These are phyloP conservation scores for Maudiozyma saulgeensis DNA, from an alignment of 805 yeast species.

Conservation along the genomic window DNA sequence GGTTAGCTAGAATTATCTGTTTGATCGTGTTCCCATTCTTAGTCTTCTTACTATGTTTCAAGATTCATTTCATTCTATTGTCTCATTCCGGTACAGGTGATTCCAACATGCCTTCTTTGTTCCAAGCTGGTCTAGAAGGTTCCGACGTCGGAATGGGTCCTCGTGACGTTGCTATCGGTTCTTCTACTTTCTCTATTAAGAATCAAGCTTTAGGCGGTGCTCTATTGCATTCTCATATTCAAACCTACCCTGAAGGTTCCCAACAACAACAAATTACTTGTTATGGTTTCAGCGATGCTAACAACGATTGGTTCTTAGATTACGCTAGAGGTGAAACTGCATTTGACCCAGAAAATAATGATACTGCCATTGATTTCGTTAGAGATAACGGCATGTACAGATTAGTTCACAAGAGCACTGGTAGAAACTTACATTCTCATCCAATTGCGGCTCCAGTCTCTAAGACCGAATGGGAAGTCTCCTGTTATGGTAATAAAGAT, in stretches of 20 bases:
- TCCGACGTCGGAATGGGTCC: slow-evolving; percentile 61
- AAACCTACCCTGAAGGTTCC: slow-evolving; percentile 85
- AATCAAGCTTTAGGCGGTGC: slow-evolving; percentile 72
- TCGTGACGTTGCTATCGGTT: slow-evolving; percentile 62
- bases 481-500: slow-evolving; percentile 69
- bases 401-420: slow-evolving; percentile 59
- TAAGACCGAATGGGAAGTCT: slow-evolving; percentile 63
- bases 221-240: slow-evolving; percentile 80
- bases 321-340: slow-evolving; percentile 38
- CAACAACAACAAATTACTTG: slow-evolving; percentile 91
- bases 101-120: slow-evolving; percentile 68
- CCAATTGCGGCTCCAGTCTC: slow-evolving; percentile 68
- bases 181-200: slow-evolving; percentile 37
- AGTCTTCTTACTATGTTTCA: slow-evolving; percentile 59
- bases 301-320: slow-evolving; percentile 73
- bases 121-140: slow-evolving; percentile 68
- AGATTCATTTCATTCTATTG: slow-evolving; percentile 66
- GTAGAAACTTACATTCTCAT: slow-evolving; percentile 81
- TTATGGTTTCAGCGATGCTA: slow-evolving; percentile 79
- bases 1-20: slow-evolving; percentile 55
- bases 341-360: slow-evolving; percentile 17
- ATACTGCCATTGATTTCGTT: slow-evolving; percentile 30
- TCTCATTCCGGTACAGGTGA: slow-evolving; percentile 78
- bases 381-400: slow-evolving; percentile 61
- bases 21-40: slow-evolving; percentile 54